phyloP scores from a whole-genome alignment of 495 filamentous ascomycete genomes.

The Niebla homalea region DNA sequence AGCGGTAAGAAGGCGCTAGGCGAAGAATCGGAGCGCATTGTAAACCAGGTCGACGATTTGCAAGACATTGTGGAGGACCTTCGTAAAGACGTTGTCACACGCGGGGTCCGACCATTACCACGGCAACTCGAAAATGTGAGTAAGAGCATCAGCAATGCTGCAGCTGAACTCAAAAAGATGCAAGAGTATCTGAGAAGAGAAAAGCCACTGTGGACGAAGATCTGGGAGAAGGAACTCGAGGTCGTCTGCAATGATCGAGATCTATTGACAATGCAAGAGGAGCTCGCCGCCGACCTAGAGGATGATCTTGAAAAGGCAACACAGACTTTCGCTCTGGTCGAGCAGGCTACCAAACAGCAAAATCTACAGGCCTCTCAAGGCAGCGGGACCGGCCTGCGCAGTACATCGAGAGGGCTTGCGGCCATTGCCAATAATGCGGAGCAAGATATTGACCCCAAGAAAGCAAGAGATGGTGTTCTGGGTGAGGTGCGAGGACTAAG shows the following conservation, averaged over 20 bases:
- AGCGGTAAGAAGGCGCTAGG: constrained; percentile 72
- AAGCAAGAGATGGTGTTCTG: constrained; percentile 80
- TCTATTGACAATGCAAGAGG: constrained; percentile 86
- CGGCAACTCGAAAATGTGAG: constrained; percentile 76
- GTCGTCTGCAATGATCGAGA: constrained; percentile 91
- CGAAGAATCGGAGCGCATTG: constrained; percentile 73
- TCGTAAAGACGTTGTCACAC: constrained; percentile 87
- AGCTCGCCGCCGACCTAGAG: constrained; percentile 77
- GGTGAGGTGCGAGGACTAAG: constrained; percentile 89
- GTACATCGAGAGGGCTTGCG: constrained; percentile 45
- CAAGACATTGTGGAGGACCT: constrained; percentile 94
- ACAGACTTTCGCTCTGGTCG: constrained; percentile 85
- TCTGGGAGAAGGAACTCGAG: constrained; percentile 94
- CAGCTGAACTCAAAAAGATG: constrained; percentile 86
- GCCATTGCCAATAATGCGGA: constrained; percentile 40
- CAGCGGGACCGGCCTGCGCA: constrained; percentile 29
- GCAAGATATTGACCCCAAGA: constrained; percentile 52
- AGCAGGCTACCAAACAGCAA: constrained; percentile 93
- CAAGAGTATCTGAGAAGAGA: constrained; percentile 80
- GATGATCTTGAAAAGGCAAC: constrained; percentile 90
- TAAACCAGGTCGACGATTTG: constrained; percentile 84
- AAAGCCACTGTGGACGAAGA: constrained; percentile 94
- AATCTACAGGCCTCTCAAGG: constrained; percentile 50
- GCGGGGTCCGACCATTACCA: constrained; percentile 86
- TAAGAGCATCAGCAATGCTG: constrained; percentile 70